These are phyloP conservation scores for Coleophoma crateriformis DNA, from an alignment of 2,329 filamentous ascomycete species.

Conservation along the genomic window DNA sequence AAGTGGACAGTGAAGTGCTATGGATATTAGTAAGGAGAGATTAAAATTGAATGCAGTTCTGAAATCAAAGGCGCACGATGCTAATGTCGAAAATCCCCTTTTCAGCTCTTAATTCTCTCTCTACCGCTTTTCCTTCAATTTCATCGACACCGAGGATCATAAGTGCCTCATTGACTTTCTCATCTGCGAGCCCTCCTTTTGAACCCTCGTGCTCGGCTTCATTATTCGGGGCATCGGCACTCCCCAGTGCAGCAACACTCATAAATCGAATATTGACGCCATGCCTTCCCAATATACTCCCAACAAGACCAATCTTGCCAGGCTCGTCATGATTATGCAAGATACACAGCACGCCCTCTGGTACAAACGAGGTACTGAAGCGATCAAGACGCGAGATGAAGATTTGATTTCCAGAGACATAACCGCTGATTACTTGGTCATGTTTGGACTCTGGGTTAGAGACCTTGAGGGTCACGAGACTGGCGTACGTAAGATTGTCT, in stretches of 20 bases:
- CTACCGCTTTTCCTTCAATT: conserved; percentile 50
- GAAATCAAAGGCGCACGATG: conserved; percentile 32
- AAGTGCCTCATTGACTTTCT: conserved; percentile 57
- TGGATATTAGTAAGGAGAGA: too few species aligned
- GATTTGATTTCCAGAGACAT: conserved; percentile 55
- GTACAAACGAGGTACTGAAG: conserved; percentile 69
- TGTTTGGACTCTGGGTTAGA: conserved; percentile 28
- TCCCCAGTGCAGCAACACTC: conserved; percentile 56
- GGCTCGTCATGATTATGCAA: conserved; percentile 77
- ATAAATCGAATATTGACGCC: conserved; percentile 78
- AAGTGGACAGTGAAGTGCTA: too few species aligned
- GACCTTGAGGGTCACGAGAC: conserved; percentile 60
- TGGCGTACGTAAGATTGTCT: conserved; percentile 60
- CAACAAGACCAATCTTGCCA: conserved; percentile 78
- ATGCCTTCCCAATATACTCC: conserved; percentile 61
- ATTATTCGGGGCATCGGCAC: conserved; percentile 4
- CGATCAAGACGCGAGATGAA: conserved; percentile 70
- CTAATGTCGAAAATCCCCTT: conserved; percentile 53
- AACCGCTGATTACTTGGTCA: conserved; percentile 52
- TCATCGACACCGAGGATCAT: conserved; percentile 77
- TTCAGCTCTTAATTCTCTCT: conserved; percentile 40
- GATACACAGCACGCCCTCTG: conserved; percentile 70
- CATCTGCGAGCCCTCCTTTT: conserved; percentile 25
- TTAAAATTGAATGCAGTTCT: too few species aligned
- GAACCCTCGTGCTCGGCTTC: conserved; percentile 8